These are phyloP conservation scores for Bipolaris cookei DNA, from an alignment of 2,329 filamentous ascomycete genomes.

Conservation along the genomic window DNA sequence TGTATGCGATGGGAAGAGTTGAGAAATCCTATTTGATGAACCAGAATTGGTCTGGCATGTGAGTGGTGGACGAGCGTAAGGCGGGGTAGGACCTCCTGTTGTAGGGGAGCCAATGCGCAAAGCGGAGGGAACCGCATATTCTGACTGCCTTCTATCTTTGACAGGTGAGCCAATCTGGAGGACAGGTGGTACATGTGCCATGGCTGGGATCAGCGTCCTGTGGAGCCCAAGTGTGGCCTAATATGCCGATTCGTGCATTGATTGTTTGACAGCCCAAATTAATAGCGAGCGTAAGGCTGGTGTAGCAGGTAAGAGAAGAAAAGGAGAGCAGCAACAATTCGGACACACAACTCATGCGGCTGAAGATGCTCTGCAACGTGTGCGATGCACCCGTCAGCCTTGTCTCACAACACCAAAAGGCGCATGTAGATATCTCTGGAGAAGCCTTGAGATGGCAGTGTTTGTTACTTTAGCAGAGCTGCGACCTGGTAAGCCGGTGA, in stretches of 20 bases:
- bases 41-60: constrained; percentile 39
- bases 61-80: constrained; percentile 32
- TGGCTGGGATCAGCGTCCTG: constrained; percentile 14
- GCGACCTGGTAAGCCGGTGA: background rate
- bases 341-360: constrained; percentile 13
- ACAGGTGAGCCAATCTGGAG: constrained; percentile 41
- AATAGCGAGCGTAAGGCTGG: background rate
- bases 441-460: background rate
- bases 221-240: constrained; percentile 1
- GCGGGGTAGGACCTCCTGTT: constrained; percentile 18
- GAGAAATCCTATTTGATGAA: constrained; percentile 43
- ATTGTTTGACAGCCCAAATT: constrained; percentile 2
- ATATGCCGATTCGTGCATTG: background rate
- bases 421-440: constrained; percentile 8
- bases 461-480: background rate
- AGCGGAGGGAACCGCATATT: constrained; percentile 33
- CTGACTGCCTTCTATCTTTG: constrained; percentile 25
- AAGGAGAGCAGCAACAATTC: background rate
- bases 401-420: constrained; percentile 16
- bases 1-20: constrained; percentile 46
- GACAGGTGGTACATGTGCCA: constrained; percentile 40
- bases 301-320: background rate
- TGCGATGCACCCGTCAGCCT: constrained; percentile 24
- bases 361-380: constrained; percentile 25
- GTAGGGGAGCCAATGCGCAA: constrained; percentile 42